Base-by-base conservation (phyloP, 441 rosid genomes). In the Erysimum pusillum region DNA sequence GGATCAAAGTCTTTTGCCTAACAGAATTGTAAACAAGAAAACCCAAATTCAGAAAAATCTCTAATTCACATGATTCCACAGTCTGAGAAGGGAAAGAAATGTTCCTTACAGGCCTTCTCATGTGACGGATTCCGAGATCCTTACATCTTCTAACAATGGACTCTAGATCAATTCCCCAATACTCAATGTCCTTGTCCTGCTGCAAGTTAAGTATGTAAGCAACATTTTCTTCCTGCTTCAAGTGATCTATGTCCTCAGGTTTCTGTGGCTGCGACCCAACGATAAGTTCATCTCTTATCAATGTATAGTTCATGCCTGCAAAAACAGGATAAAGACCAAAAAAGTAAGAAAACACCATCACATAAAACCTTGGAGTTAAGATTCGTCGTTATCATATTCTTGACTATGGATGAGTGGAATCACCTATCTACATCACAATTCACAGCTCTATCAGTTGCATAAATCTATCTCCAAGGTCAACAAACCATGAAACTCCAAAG, bases 181-280 rank as follows among this genome's bases (percentile, higher is more conserved):
- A 92, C 76, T 90, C 94, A 11, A 89, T 64, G 79, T 94, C 98
- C 41, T 81, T 83, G 78, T 90, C 98, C 71, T 92, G 96, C 86
- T 94, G 98, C 88, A 94, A 80, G 80, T 88, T 94, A 53, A 94
- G 85, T 81, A 94, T 85, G 85, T 88, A 94, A 57, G 97, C 97
- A 78, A 94, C 95, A 45, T 87, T 84, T 84, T 94, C 90, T 77
- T 88, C 81, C 22, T 82, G 67, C 76, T 86, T 94, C 78, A 92
- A 80, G 82, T 90, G 96, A 72, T 86, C 91, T 60, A 94, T 83
- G 57, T 94, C 98, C 83, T 88, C 90, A 0, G 94, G 90, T 59
- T 87, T 92, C 85, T 89, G 97, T 18, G 97, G 97, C 84, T 92
- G 97, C 2, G 94, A 94, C 8, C 97, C 97, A 83, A 92, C 97